Percentiles rank a stretch among this genome's conserved stretches.
Conservation (phyloP, 2,329 filamentous ascomycete species). For the Aspergillus felis region DNA sequence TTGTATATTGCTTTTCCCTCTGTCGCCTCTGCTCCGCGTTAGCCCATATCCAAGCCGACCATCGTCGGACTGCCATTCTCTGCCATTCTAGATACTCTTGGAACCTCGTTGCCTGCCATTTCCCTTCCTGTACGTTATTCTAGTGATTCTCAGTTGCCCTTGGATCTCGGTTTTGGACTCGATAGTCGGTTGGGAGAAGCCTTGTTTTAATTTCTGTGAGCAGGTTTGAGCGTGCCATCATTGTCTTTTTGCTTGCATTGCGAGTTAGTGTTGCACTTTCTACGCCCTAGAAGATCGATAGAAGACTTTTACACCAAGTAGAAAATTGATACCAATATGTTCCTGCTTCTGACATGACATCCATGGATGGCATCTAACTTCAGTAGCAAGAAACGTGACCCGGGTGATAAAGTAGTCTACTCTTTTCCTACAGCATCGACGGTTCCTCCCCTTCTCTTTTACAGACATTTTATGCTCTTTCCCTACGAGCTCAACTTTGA, state of each 20-base stretch:
- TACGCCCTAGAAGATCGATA: conserved; percentile 18
- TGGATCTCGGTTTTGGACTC: background rate
- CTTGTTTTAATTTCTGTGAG: background rate
- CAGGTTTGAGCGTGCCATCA: background rate
- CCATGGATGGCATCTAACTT: background rate
- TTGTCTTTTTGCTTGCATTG: background rate
- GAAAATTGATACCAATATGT: conserved; percentile 21
- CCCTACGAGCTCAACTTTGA: background rate
- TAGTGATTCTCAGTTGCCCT: background rate
- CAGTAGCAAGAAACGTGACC: background rate
- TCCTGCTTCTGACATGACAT: background rate
- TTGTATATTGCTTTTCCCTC: background rate
- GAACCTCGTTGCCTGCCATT: background rate
- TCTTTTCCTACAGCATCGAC: background rate
- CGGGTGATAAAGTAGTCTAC: background rate
- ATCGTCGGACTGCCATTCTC: background rate
- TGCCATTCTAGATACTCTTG: background rate
- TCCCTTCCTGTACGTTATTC: conserved; percentile 1
- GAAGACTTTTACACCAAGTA: conserved; percentile 16
- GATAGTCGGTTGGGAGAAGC: background rate
- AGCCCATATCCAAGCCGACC: background rate
- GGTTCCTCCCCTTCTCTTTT: background rate
- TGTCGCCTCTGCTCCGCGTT: conserved; percentile 1
- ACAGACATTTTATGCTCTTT: background rate
- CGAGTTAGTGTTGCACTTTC: background rate